A percentile compares a stretch with the other conserved stretches of the same genome.
phyloP scores from a whole-genome alignment of 148 eudicot species.

The Rhododendron ferrugineum region DNA sequence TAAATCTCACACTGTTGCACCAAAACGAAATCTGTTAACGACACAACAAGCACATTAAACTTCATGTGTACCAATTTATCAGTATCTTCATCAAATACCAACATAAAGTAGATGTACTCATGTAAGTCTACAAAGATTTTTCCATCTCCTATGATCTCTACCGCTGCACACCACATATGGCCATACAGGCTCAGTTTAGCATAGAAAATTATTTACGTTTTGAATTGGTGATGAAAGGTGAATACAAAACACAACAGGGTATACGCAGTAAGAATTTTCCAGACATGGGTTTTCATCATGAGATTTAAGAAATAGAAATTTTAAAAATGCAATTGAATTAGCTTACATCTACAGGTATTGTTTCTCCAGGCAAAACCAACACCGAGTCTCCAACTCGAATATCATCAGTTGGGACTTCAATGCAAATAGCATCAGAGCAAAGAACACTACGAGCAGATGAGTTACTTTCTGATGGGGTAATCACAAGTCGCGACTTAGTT shows the following conservation, averaged over 20 bases:
- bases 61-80: background rate
- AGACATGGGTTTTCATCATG: background rate
- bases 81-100: background rate
- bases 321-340: slow-evolving; percentile 5
- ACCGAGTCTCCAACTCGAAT: slow-evolving; percentile 76
- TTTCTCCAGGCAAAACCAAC: slow-evolving; percentile 94
- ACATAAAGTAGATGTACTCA: background rate
- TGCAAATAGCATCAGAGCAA: slow-evolving; percentile 72
- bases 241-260: background rate
- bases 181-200: background rate
- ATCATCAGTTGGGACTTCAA: slow-evolving; percentile 89
- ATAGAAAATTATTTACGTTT: background rate
- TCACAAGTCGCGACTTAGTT: slow-evolving; percentile 80
- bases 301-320: slow-evolving; percentile 3
- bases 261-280: background rate
- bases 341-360: slow-evolving; percentile 90
- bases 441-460: slow-evolving; percentile 42
- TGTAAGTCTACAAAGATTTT: background rate
- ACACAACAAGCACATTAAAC: background rate
- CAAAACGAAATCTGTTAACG: background rate
- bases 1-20: background rate
- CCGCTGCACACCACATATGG: background rate
- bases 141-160: background rate
- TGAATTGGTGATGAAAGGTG: background rate
- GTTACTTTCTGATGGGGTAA: slow-evolving; percentile 65